phyloP scores from a whole-genome alignment of 495 filamentous ascomycete genomes.

The Thozetella sp. region DNA sequence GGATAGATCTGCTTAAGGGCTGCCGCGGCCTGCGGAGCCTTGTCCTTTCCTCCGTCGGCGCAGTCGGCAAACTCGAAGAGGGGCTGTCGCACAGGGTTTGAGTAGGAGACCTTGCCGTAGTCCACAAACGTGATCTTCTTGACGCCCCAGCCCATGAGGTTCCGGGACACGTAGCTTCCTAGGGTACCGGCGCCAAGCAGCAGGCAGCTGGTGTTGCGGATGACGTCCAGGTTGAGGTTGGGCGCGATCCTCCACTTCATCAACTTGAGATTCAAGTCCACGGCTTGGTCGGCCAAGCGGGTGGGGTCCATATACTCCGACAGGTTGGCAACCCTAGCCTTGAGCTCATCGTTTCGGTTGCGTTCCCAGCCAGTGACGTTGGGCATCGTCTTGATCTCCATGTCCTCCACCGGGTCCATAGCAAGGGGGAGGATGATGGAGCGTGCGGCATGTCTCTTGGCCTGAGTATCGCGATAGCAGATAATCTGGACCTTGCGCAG shows the following conservation, averaged over 20 bases:
- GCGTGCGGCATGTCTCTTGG: constrained; percentile 72
- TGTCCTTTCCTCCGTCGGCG: constrained; percentile 79
- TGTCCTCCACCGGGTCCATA: constrained; percentile 45
- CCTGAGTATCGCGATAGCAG: constrained; percentile 85
- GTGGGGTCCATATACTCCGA: constrained; percentile 89
- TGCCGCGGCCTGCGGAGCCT: constrained; percentile 81
- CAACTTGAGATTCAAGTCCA: constrained; percentile 94
- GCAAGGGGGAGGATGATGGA: constrained; percentile 76
- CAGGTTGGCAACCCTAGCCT: constrained; percentile 75
- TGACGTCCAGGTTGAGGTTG: constrained; percentile 79
- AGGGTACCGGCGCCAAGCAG: constrained; percentile 94
- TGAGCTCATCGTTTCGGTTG: constrained; percentile 72
- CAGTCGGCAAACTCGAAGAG: constrained; percentile 91
- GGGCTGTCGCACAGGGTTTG: constrained; percentile 96
- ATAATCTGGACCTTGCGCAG: constrained; percentile 79
- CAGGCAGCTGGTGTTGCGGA: constrained; percentile 90
- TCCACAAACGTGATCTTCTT: constrained; percentile 95
- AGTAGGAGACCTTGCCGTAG: constrained; percentile 91
- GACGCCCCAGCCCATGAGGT: constrained; percentile 95
- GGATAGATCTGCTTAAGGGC: constrained; percentile 87
- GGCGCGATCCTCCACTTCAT: constrained; percentile 99
- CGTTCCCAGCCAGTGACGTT: constrained; percentile 96
- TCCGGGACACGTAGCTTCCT: constrained; percentile 89
- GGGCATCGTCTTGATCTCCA: constrained; percentile 59
- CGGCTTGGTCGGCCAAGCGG: constrained; percentile 89